Percentiles rank a stretch among this genome's conserved stretches.
phyloP scores from a whole-genome alignment of 192 early-diverging fungal genomes.

The Phycomyces nitens region DNA sequence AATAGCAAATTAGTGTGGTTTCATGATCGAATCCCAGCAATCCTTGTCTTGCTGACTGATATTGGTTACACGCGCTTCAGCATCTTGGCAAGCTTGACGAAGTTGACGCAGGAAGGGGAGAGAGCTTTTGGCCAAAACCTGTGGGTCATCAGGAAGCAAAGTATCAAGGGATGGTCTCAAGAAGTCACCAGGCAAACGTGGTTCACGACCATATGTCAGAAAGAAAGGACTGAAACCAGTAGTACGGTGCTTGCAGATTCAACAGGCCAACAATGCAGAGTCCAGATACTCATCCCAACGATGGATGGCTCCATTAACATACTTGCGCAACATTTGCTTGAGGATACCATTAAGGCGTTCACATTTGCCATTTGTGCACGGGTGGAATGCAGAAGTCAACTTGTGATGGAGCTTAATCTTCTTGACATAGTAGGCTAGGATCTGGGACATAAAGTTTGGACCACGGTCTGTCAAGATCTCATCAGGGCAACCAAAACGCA shows the following conservation, averaged over 20 bases:
- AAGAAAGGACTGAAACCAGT: slow-evolving; percentile 8
- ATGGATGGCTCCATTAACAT: background rate
- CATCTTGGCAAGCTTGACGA: background rate
- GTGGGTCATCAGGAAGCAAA: background rate
- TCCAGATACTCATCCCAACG: slow-evolving; percentile 18
- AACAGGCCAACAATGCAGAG: slow-evolving; percentile 5
- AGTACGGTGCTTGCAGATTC: slow-evolving; percentile 3
- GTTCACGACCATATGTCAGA: slow-evolving; percentile 4
- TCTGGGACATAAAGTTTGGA: slow-evolving; percentile 22
- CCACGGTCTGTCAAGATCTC: slow-evolving; percentile 24
- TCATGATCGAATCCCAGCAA: slow-evolving; percentile 3
- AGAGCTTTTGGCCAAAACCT: slow-evolving; percentile 1
- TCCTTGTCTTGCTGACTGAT: background rate
- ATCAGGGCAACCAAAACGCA: slow-evolving; percentile 19
- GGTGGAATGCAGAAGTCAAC: slow-evolving; percentile 19
- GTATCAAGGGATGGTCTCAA: background rate
- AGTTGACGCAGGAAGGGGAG: slow-evolving; percentile 14
- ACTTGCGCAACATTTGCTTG: slow-evolving; percentile 10
- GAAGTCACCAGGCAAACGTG: background rate
- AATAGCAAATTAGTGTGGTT: background rate
- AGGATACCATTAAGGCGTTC: slow-evolving; percentile 15
- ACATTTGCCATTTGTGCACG: slow-evolving; percentile 20
- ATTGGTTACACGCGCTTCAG: background rate
- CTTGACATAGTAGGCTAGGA: slow-evolving; percentile 2
- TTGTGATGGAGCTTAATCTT: slow-evolving; percentile 12